Evolutionary conservation across 2,329 filamentous ascomycete genomes (phyloP), one percentile per base, ranked within the genome.

Genomic region (Mycosphaerelloides madeirae): DNA sequence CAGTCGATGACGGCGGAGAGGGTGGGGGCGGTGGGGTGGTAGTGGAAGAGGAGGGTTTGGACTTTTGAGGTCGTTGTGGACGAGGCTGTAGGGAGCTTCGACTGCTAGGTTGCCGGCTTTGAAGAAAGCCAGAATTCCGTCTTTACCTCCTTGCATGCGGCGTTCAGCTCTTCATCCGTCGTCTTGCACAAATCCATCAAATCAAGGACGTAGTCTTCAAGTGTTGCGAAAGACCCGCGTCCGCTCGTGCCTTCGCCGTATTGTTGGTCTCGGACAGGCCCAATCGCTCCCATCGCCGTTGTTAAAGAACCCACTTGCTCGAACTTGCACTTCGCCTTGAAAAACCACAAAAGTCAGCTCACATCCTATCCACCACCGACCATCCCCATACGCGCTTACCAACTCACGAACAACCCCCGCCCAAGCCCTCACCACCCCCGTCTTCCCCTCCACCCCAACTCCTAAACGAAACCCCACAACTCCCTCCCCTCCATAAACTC

Each of bases 1-100:
- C 54, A 56, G 38, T 53, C 54, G 22, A 56, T 49, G 31, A 54
- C 20, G 8, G 34, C 49, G 15, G 16, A 18, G n/a, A 53, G 32
- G 20, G 31, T 44, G 1, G 38, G 38, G 6, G 42, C 6, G 11
- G 42, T 18, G 13, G 35, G 32, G 4, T 25, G 22, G 15, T 15
- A 29, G 12, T 4, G 14, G 18, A 39, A 44, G 6, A 49, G 33
- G 22, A 44, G 11, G 18, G 53, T 56, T 29, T 48, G 41, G 1
- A 11, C 12, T 19, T 53, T 42, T n/a, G 22, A 51, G 45, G 29
- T 56, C 52, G 14, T 34, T 36, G 11, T 56, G 49, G 2, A 43
- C 40, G 3, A 54, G 42, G 3, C 41, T 16, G 22, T 31, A 54
- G 1, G 54, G 54, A 1, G 48, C 16, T 15, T 31, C 20, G 29